Conservation (phyloP, 2,329 filamentous ascomycete species). For the Drechslerella coelobrocha region DNA sequence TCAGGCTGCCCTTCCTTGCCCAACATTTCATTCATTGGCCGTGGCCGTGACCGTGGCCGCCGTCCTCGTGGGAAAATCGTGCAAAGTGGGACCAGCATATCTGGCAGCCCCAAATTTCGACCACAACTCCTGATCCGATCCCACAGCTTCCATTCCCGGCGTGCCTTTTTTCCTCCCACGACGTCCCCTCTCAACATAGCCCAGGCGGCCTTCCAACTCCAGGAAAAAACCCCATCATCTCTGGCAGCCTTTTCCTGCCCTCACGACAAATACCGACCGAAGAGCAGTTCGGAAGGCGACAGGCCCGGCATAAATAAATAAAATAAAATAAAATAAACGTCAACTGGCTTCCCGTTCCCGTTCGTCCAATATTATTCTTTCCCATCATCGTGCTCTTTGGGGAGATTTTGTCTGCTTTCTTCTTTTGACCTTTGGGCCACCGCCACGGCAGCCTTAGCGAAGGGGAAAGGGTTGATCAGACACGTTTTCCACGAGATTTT, state of each 20-base stretch:
- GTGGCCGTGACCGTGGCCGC: too few species aligned
- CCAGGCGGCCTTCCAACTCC: conserved; percentile 45
- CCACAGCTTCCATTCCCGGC: conserved; percentile 50
- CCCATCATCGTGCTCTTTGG: conserved; percentile 1
- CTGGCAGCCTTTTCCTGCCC: conserved; percentile 18
- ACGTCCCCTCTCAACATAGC: conserved; percentile 28
- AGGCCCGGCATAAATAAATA: not conserved
- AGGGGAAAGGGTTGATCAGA: conserved; percentile 48
- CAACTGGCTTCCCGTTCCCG: conserved; percentile 14
- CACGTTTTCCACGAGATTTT: conserved; percentile 50
- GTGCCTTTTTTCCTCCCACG: conserved; percentile 33
- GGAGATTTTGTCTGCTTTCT: conserved; percentile 1
- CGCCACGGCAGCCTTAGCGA: conserved; percentile 51
- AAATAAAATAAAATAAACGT: not conserved
- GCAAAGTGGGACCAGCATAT: conserved; percentile 35
- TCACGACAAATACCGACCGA: conserved; percentile 12
- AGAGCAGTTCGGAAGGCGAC: conserved; percentile 38
- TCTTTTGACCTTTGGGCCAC: conserved; percentile 25
- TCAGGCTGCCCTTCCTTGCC: conserved; percentile 31
- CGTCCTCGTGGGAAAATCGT: conserved; percentile 51
- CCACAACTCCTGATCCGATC: conserved; percentile 48
- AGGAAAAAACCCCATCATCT: conserved; percentile 21
- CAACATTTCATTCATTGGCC: conserved; percentile 26
- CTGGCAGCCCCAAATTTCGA: conserved; percentile 1
- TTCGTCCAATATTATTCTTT: not conserved